phyloP scores from a whole-genome alignment of 306 rosid genomes.

The Psophocarpus tetragonolobus region DNA sequence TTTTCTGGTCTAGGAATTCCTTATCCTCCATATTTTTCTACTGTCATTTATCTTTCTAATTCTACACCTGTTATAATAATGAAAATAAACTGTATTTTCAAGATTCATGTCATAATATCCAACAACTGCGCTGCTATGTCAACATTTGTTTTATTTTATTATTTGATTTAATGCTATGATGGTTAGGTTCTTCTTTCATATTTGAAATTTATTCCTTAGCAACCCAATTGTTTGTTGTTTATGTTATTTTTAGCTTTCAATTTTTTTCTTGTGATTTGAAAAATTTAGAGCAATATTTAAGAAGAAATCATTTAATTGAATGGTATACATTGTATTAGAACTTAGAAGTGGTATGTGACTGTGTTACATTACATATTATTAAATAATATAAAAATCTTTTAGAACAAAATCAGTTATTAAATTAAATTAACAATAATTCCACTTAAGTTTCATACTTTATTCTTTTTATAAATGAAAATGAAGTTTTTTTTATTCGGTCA shows the following conservation, averaged over 20 bases:
- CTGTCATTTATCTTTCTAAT: not conserved
- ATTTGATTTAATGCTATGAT: slow-evolving; percentile 9
- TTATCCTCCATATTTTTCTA: not conserved
- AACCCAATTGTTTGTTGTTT: not conserved
- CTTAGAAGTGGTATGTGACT: not conserved
- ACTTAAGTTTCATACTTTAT: not conserved
- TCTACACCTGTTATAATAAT: not conserved
- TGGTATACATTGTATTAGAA: not conserved
- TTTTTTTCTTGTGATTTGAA: not conserved
- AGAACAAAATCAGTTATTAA: not conserved
- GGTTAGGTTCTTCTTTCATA: not conserved
- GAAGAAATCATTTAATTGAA: not conserved
- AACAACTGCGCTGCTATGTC: not conserved
- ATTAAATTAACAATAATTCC: not conserved
- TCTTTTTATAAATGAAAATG: not conserved
- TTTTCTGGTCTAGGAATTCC: not conserved
- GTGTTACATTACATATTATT: not conserved
- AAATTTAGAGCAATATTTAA: not conserved
- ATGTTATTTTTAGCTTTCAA: slow-evolving; percentile 22
- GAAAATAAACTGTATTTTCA: not conserved
- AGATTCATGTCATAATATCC: not conserved
- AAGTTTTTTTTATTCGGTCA: not conserved
- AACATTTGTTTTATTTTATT: not conserved
- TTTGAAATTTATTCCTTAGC: not conserved
- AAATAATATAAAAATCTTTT: not conserved